Evolutionary conservation across 2,329 filamentous ascomycete genomes (phyloP).

Genomic region (Domatiomyces globalis): DNA sequence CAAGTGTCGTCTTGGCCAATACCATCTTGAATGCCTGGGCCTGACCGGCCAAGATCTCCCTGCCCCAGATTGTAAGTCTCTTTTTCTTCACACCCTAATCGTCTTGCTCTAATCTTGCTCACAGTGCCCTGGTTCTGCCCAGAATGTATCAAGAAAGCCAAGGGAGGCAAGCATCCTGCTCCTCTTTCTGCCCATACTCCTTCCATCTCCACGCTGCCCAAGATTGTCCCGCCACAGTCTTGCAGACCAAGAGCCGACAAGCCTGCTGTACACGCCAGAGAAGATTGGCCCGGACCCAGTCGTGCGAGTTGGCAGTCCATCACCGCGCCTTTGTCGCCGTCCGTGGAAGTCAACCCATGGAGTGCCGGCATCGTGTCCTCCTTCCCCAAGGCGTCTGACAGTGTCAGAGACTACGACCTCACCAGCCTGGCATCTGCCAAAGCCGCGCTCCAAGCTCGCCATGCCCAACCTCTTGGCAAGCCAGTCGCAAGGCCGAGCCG

Average conservation of each 20-base stretch:
- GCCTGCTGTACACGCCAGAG: not conserved
- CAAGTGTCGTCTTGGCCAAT: not conserved
- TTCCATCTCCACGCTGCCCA: not conserved
- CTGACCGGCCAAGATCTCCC: not conserved
- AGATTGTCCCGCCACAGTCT: not conserved
- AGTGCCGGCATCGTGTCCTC: not conserved
- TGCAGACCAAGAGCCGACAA: not conserved
- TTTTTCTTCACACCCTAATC: not conserved
- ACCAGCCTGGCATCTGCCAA: not conserved
- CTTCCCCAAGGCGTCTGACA: not conserved
- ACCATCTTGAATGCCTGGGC: not conserved
- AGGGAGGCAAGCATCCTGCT: not conserved
- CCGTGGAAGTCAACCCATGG: not conserved
- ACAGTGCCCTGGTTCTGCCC: conserved; percentile 1
- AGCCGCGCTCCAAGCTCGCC: not conserved
- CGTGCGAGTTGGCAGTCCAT: not conserved
- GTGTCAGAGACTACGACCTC: not conserved
- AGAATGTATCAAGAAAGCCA: not conserved
- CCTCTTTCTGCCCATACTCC: not conserved
- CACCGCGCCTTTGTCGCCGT: not conserved
- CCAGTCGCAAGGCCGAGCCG: not conserved
- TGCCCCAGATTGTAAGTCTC: not conserved
- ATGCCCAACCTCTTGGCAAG: not conserved
- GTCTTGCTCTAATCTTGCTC: not conserved
- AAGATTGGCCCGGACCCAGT: not conserved